These are phyloP conservation scores for Suillus variegatus DNA, from an alignment of 768 basidiomycete species.

Conservation along the genomic window DNA sequence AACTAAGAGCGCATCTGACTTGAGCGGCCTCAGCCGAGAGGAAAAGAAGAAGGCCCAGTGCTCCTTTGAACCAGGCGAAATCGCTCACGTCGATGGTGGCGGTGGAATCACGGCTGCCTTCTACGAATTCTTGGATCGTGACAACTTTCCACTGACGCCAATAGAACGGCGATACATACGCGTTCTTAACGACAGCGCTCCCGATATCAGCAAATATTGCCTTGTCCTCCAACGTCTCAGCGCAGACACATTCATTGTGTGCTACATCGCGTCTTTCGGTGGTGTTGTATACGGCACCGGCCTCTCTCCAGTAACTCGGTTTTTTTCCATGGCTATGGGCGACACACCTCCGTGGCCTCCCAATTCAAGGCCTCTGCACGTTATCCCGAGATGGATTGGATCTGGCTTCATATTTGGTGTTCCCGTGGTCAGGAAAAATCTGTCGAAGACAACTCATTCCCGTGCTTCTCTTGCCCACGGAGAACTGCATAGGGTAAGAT, in stretches of 20 bases:
- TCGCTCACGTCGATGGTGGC: constrained; percentile 12
- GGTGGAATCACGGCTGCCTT: constrained; percentile 13
- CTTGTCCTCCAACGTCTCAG: constrained; percentile 35
- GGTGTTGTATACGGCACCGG: constrained; percentile 23
- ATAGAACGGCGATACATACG: constrained; percentile 4
- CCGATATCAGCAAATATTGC: constrained; percentile 22
- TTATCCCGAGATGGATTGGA: constrained; percentile 30
- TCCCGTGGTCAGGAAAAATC: constrained; percentile 24
- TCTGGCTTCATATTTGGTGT: constrained; percentile 36
- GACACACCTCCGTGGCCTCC: constrained; percentile 28
- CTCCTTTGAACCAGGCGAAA: constrained; percentile 14
- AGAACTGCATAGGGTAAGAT: constrained; percentile 12
- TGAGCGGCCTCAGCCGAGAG: constrained; percentile 3
- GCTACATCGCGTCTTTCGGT: constrained; percentile 38
- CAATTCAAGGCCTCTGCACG: constrained; percentile 29
- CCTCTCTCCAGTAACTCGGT: constrained; percentile 27
- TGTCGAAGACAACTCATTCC: constrained; percentile 7
- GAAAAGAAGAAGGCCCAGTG: constrained; percentile 4
- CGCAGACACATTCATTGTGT: constrained; percentile 35
- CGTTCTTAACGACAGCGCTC: neutral
- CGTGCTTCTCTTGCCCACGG: constrained; percentile 7
- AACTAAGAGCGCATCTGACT: constrained; percentile 1
- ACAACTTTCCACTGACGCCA: constrained; percentile 8
- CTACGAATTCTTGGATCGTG: constrained; percentile 8
- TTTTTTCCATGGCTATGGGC: constrained; percentile 40